These are phyloP conservation scores for Pythium sukuiense DNA, from an alignment of 352 stramenopile species.

Conservation along the genomic window DNA sequence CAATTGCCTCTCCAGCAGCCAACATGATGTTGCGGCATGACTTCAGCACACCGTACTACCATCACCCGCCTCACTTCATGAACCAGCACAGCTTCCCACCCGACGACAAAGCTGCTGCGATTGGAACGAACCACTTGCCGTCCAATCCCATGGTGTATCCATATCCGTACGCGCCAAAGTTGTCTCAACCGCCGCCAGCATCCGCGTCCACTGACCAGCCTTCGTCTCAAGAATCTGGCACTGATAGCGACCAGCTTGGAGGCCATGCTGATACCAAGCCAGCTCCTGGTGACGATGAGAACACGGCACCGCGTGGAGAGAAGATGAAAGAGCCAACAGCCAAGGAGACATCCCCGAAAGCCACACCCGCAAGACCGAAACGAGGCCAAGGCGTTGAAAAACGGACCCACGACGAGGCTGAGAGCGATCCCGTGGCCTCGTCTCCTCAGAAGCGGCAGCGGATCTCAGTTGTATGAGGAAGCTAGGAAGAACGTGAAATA, in stretches of 20 bases:
- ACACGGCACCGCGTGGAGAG: background rate
- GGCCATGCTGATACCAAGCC: no score
- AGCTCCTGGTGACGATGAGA: background rate
- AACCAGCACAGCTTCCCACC: conserved; percentile 36
- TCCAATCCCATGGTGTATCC: conserved; percentile 33
- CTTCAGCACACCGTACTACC: conserved; percentile 65
- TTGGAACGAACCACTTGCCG: conserved; percentile 64
- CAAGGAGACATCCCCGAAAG: background rate
- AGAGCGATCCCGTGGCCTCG: conserved; percentile 4
- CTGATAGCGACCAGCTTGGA: no score
- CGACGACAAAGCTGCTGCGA: conserved; percentile 56
- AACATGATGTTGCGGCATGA: conserved; percentile 77
- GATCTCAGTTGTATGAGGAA: conserved; percentile 17
- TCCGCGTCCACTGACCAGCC: background rate
- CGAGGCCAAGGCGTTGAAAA: no score
- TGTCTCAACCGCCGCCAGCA: background rate
- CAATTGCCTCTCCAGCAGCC: conserved; percentile 25
- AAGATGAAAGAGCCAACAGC: no score
- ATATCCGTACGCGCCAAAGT: conserved; percentile 9
- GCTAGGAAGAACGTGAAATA: background rate
- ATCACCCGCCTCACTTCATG: conserved; percentile 28
- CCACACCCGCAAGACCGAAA: background rate
- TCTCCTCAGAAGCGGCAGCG: conserved; percentile 25
- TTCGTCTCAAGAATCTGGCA: background rate
- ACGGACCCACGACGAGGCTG: no score